Evolutionary conservation across 148 eudicot species (phyloP), one percentile per base, ranked within the genome.

Genomic region (Fagopyrum homotropicum): DNA sequence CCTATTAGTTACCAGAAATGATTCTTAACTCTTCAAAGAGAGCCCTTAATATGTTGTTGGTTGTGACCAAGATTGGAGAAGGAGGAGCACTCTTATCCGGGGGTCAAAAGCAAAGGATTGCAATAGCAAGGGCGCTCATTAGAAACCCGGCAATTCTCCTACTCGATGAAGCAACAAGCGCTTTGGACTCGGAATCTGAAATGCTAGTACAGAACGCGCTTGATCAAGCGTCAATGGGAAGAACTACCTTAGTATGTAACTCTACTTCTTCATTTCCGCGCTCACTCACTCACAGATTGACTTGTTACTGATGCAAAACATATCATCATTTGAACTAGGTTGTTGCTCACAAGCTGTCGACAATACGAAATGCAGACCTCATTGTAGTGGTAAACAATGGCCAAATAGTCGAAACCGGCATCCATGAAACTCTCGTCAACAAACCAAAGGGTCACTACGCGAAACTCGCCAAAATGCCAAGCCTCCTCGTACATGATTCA

Each of bases 101-200:
- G 0, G 98, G 98, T 19, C 98, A 94, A 73, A 94, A 94, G 88
- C 98, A 94, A 73, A 57, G 98, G 66, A 94, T 94, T 7, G 93
- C 98, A 45, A 94, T 94, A 9, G 93, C 98, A 17, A 85, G 98
- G 72, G 98, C 98, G 43, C 86, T 90, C 9, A 87, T 94, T 69
- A 90, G 87, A 79, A 91, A 94, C 82, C 97, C 98, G 22, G 85
- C 80, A 40, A 90, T 94, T 80, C 93, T 94, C 47, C 86, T 94
- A 46, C 92, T 94, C 1, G 98, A 94, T 75, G 98, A 94, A 87
- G 98, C 98, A 29, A 94, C 98, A 72, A 94, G 98, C 75, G 96
- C 98, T 35, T 87, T 94, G 17, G 98, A 94, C 52, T 87, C 93
- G 0, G 97, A 93, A 78, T 91, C 98, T 0, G 98, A 93, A 77